Conservation (phyloP, 2,329 filamentous ascomycete species). For the Fusarium chuoi region DNA sequence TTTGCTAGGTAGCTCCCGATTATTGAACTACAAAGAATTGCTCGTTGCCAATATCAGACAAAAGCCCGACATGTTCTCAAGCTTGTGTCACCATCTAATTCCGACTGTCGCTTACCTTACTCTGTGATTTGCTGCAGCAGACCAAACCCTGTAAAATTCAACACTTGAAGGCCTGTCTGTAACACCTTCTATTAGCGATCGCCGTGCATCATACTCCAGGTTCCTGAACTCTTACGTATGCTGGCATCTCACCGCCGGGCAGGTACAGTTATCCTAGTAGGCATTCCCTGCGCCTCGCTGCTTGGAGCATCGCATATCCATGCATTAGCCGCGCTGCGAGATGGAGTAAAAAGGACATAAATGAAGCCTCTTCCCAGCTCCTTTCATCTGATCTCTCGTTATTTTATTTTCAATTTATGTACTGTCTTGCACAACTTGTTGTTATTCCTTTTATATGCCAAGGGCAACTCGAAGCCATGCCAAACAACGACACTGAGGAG, state of each 20-base stretch:
- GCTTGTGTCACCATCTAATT: neutral
- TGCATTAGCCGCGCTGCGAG: accelerated
- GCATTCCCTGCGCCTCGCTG: neutral
- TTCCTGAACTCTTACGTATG: accelerated
- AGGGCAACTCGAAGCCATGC: neutral
- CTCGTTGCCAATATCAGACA: neutral
- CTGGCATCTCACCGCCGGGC: neutral
- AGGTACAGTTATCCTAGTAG: neutral
- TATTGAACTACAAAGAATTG: accelerated
- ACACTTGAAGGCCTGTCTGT: neutral
- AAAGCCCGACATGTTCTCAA: neutral
- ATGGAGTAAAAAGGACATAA: neutral
- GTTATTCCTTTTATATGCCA: neutral
- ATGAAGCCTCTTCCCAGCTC: neutral
- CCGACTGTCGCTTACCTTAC: neutral
- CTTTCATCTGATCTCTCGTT: accelerated
- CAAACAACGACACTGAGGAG: neutral
- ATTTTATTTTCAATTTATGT: neutral
- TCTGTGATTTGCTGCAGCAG: neutral
- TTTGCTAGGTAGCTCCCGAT: neutral
- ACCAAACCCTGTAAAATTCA: neutral
- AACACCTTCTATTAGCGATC: accelerated
- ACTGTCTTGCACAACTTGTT: neutral
- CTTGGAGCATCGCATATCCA: neutral
- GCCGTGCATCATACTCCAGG: accelerated